These are phyloP conservation scores for Aplosporella prunicola DNA, from an alignment of 2,329 filamentous ascomycete genomes.

Conservation along the genomic window DNA sequence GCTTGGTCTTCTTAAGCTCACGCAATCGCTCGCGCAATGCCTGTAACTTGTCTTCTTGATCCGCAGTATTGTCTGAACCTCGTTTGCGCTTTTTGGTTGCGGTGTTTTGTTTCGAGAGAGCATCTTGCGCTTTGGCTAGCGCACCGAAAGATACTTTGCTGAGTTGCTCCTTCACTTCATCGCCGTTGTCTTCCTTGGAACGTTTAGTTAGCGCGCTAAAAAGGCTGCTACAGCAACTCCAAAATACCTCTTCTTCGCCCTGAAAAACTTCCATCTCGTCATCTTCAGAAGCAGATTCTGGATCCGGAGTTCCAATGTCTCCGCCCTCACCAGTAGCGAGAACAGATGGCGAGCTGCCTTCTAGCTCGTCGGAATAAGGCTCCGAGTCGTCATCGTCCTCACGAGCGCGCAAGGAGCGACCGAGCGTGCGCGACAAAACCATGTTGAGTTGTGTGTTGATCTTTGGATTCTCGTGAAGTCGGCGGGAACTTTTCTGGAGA, in stretches of 20 bases:
- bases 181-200: slow-evolving; percentile 28
- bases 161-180: slow-evolving; percentile 37
- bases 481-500: slow-evolving; percentile 5
- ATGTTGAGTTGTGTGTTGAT: slow-evolving; percentile 13
- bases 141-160: slow-evolving; percentile 74
- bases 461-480: not conserved
- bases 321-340: slow-evolving; percentile 28
- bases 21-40: slow-evolving; percentile 35
- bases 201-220: slow-evolving; percentile 11
- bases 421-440: slow-evolving; percentile 27
- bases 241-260: slow-evolving; percentile 21
- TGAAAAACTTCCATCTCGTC: slow-evolving; percentile 15
- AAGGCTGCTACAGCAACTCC: no score
- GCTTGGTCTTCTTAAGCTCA: slow-evolving; percentile 30
- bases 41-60: slow-evolving; percentile 38
- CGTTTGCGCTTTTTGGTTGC: slow-evolving; percentile 34
- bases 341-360: slow-evolving; percentile 30
- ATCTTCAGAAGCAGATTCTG: slow-evolving; percentile 25
- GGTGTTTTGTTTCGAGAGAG: slow-evolving; percentile 38
- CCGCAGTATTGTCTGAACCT: slow-evolving; percentile 25
- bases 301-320: slow-evolving; percentile 25
- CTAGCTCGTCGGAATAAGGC: slow-evolving; percentile 31
- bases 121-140: slow-evolving; percentile 76
- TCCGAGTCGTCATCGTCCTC: slow-evolving; percentile 28
- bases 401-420: slow-evolving; percentile 25